Base-by-base conservation (phyloP, 83 land plant genomes). In the Picea mariana region DNA sequence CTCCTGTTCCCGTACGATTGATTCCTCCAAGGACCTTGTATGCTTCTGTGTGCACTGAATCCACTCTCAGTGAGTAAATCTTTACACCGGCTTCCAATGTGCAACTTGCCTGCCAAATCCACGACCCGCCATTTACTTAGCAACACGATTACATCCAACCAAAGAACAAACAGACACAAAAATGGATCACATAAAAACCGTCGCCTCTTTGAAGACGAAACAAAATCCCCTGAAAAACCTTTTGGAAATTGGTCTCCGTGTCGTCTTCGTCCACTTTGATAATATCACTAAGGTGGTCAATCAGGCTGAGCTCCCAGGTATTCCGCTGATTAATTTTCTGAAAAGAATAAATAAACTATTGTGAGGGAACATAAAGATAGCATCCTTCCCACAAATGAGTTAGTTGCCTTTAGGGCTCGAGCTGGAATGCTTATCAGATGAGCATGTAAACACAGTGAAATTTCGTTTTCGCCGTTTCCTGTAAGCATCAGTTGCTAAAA, bases 301-400 rank as follows among this genome's bases (percentile, higher is more conserved):
- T 97, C 59, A 97, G 83, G 72, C 83, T 86, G 84, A 97, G 90
- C 58, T 94, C 98, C 99, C 99, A 95, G 7, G 99, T 97, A 78
- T 97, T 97, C 86, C 89, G 91, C 89, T 95, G 99, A 73, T 93
- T 97, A 1, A 97, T 97, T 91, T 97, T 97, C 99, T 97, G 91
- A 79, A 52, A 52, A 52, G 58, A 52, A 52, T 52, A 52, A 52
- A 52, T 52, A 52, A 80, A 58, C 21, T 24, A 66, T 18, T 58
- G 79, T 68, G 47, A 21, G 7, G n/a, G 85, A 67, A 18, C 34
- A 59, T 75, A 66, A 52, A 52, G 58, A 52, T 52, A 12, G 3
- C 58, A 52, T 52, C 12, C 58, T 52, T 11, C 13, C 58, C 15
- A 52, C 58, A 52, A 12, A 52, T 11, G 58, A 2, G 13, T 11